These are phyloP conservation scores for Clitopilus hobsonii DNA, from an alignment of 768 basidiomycete genomes.

Conservation along the genomic window DNA sequence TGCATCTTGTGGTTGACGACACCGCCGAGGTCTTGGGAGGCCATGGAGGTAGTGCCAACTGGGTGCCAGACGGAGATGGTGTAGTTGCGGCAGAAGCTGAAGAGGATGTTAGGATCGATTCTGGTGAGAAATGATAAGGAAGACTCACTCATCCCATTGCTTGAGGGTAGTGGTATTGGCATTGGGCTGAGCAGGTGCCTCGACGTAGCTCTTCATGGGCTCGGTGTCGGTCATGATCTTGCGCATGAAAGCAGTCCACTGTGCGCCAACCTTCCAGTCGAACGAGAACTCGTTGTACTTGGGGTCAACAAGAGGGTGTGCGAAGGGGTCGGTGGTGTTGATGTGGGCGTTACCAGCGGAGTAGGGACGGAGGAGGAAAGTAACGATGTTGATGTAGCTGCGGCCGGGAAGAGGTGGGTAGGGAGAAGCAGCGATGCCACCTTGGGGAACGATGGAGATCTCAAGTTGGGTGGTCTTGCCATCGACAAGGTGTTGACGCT, in stretches of 20 bases:
- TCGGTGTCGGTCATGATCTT: conserved; percentile 6
- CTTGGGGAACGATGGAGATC: conserved; percentile 5
- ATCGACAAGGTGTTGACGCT: conserved; percentile 9
- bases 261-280: conserved; percentile 11
- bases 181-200: conserved; percentile 6
- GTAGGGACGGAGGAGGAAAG: conserved; percentile 11
- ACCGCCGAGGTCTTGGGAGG: conserved; percentile 21
- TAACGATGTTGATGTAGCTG: conserved; percentile 12
- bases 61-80: conserved; percentile 22
- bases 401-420: conserved; percentile 8
- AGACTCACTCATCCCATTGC: conserved; percentile 11
- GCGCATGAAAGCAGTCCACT: conserved; percentile 5
- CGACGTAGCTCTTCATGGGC: conserved; percentile 10
- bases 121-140: neutral
- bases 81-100: conserved; percentile 13
- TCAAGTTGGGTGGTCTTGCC: conserved; percentile 11
- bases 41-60: conserved; percentile 25
- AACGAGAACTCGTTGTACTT: conserved; percentile 12
- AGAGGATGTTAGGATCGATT: neutral
- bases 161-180: conserved; percentile 9
- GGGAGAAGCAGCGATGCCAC: conserved; percentile 7
- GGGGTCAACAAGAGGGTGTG: conserved; percentile 12
- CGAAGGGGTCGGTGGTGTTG: conserved; percentile 14
- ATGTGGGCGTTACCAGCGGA: conserved; percentile 15
- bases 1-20: conserved; percentile 20